Base-by-base conservation (phyloP, 2,329 filamentous ascomycete genomes). In the Aciculosporium take region DNA sequence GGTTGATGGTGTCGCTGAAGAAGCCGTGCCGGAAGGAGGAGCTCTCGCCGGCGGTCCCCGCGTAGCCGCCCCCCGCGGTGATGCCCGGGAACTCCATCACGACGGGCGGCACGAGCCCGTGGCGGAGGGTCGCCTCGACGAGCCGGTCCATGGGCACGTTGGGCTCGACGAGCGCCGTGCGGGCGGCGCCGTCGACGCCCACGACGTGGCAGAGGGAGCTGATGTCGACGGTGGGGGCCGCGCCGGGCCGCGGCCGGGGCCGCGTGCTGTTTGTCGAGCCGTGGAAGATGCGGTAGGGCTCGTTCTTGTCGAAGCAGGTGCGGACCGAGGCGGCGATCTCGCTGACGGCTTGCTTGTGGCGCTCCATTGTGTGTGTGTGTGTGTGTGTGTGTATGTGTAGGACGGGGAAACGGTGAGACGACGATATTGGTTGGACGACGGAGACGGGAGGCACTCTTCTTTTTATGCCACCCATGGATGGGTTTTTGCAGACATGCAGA, bases 61-160 rank as follows among this genome's bases (percentile, higher is more conserved):
- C 76, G 56, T 74, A 84, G 4, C 79, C 80, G 30, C 81, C 81
- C 20, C 81, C 81, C 2, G 75, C 77, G 0, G 81, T 85, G 57
- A 85, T 85, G 27, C 80, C 81, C 0, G 79, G 80, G 50, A 84
- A 85, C 56, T 84, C 81, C 76, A 82, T 83, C 20, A 84, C 79
- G 3, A 85, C 76, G 2, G 78, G 79, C 0, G 81, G 80, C 3
- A 84, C 68, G 3, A 84, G 67, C 21, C 75, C 76, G 52, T 81
- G 65, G n/a, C 64, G 63, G 31, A 85, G 63, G 1, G 79, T 84
- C 21, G 67, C 64, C 52, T 78, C 74, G 39, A 84, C 78, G 15
- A 86, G 70, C 0, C 66, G 62, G 58, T 85, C 81, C 80, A 86
- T 84, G 21, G 79, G 72, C 9, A 84, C 81, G 51, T 85, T 86